These are phyloP conservation scores for Termitomyces sp. DNA, from an alignment of 1,284 basidiomycete species.

Conservation along the genomic window DNA sequence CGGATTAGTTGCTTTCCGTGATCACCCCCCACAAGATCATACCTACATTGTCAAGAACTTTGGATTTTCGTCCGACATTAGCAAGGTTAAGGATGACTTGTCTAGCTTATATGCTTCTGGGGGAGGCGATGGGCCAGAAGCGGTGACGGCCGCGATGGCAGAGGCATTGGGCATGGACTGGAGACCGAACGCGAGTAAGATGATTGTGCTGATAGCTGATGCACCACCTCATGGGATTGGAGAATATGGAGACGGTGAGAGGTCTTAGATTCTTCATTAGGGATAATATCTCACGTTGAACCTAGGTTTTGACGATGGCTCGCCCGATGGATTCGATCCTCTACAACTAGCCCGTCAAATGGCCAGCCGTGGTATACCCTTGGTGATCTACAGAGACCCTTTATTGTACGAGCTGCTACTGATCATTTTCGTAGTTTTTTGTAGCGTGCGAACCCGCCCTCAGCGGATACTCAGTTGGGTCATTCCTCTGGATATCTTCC, in stretches of 20 bases:
- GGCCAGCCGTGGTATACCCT: slow-evolving; percentile 86
- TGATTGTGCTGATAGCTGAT: slow-evolving; percentile 95
- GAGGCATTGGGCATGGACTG: slow-evolving; percentile 89
- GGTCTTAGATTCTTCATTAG: neutral
- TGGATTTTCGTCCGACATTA: slow-evolving; percentile 90
- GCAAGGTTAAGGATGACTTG: slow-evolving; percentile 81
- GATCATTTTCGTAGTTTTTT: slow-evolving; percentile 66
- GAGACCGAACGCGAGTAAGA: slow-evolving; percentile 87
- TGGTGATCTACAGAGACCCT: slow-evolving; percentile 49
- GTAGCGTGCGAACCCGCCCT: slow-evolving; percentile 98
- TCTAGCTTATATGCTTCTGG: slow-evolving; percentile 87
- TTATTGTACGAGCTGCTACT: slow-evolving; percentile 3
- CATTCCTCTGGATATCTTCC: neutral
- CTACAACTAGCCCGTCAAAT: slow-evolving; percentile 83
- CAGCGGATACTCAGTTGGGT: slow-evolving; percentile 82
- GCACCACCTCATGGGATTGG: slow-evolving; percentile 95
- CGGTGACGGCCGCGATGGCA: slow-evolving; percentile 90
- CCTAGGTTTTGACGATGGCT: slow-evolving; percentile 84
- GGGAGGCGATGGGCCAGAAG: slow-evolving; percentile 97
- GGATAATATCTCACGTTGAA: slow-evolving; percentile 2
- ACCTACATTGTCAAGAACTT: slow-evolving; percentile 92
- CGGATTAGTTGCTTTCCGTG: slow-evolving; percentile 86
- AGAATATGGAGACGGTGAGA: slow-evolving; percentile 86
- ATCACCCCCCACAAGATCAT: slow-evolving; percentile 94
- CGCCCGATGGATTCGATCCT: slow-evolving; percentile 91